Evolutionary conservation across 768 basidiomycete species (phyloP).

Genomic region (Phanerodontia chrysosporium): DNA sequence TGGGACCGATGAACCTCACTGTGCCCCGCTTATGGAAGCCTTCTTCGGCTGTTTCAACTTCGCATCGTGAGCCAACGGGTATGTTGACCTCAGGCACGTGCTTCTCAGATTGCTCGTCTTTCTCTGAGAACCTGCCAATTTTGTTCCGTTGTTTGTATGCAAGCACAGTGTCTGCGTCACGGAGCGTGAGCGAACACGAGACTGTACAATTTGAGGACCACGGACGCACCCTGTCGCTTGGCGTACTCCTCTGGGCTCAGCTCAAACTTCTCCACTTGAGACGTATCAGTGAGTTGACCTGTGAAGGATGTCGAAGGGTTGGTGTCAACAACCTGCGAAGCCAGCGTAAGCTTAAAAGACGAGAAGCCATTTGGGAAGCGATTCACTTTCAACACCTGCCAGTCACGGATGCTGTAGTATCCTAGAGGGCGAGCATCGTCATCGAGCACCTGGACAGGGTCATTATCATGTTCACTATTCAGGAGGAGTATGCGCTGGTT

Average conservation of each 20-base stretch:
- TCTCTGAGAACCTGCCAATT: constrained; percentile 82
- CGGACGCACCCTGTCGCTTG: constrained; percentile 59
- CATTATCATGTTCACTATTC: constrained; percentile 49
- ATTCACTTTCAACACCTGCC: constrained; percentile 77
- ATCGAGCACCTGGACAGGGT: constrained; percentile 49
- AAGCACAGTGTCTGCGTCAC: constrained; percentile 71
- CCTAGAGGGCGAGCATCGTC: constrained; percentile 69
- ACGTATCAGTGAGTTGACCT: constrained; percentile 81
- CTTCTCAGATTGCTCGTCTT: constrained; percentile 26
- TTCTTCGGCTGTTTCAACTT: constrained; percentile 69
- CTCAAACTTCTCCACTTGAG: constrained; percentile 91
- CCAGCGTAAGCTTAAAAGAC: not conserved
- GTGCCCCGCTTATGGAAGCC: constrained; percentile 76
- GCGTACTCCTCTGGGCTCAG: constrained; percentile 80
- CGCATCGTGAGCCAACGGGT: constrained; percentile 70
- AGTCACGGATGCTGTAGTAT: constrained; percentile 70
- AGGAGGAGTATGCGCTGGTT: constrained; percentile 69
- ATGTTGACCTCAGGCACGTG: constrained; percentile 41
- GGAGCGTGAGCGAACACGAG: not conserved
- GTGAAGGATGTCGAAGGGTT: constrained; percentile 74
- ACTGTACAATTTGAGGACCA: not conserved
- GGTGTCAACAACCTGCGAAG: constrained; percentile 59
- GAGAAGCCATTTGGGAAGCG: not conserved
- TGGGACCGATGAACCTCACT: constrained; percentile 80
- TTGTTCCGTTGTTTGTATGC: constrained; percentile 84